A percentile compares a stretch with the other conserved stretches of the same genome.
Evolutionary conservation across 2,329 filamentous ascomycete species (phyloP).

Genomic region (Aspergillus fischeri): DNA sequence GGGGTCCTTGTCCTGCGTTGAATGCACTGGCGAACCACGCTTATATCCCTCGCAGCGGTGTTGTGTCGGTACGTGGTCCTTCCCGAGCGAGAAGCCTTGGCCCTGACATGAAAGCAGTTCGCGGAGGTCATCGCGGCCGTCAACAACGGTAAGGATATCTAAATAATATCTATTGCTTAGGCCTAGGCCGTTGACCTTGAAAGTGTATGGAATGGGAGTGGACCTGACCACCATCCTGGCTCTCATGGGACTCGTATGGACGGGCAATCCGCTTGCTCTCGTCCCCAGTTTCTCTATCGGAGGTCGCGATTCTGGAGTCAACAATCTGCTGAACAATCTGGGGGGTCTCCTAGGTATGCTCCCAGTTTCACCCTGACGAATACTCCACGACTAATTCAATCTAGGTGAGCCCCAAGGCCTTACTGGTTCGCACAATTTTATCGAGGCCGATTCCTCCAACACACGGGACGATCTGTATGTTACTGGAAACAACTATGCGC

Average conservation of each 20-base stretch:
- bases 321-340: constrained; percentile 43
- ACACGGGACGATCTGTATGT: constrained; percentile 53
- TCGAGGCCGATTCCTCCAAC: constrained; percentile 52
- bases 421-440: constrained; percentile 51
- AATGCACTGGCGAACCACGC: constrained; percentile 44
- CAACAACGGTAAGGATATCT: constrained; percentile 27
- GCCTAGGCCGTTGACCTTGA: neutral
- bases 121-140: constrained; percentile 30
- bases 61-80: constrained; percentile 25
- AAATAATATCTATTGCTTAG: neutral
- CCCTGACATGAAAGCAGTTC: constrained; percentile 20
- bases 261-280: constrained; percentile 49
- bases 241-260: constrained; percentile 47
- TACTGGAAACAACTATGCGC: constrained; percentile 47
- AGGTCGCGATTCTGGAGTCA: constrained; percentile 36
- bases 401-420: constrained; percentile 46
- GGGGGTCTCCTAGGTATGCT: constrained; percentile 40
- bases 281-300: constrained; percentile 52
- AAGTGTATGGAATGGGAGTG: constrained; percentile 48
- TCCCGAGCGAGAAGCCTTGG: neutral
- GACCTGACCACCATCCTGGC: constrained; percentile 42
- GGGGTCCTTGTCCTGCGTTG: constrained; percentile 40
- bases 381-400: neutral
- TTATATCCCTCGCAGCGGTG: constrained; percentile 40
- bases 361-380: neutral